Base-by-base conservation (phyloP, 2,329 filamentous ascomycete species). In the Trichophaea hybrida region DNA sequence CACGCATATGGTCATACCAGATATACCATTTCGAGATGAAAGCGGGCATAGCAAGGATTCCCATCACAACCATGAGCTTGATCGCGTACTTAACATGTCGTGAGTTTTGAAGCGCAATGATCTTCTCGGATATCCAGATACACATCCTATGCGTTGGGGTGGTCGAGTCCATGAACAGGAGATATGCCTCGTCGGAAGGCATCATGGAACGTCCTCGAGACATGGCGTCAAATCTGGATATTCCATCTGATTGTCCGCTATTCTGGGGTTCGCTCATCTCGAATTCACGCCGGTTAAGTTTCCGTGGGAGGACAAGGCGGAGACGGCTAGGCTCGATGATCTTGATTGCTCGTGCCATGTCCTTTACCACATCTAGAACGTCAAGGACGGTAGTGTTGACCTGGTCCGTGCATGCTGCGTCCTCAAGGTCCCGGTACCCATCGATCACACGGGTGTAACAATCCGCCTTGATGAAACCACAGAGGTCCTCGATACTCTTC, bases 61-160 rank as follows among this genome's bases (percentile, higher is more conserved):
- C 57, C 64, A 66, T 65, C 10, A 65, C 64, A 17, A 66, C 61
- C 8, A 57, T 57, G 32, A 66, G 64, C 43, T 66, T 66, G 35
- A 64, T 58, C 1, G 61, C 59, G 43, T 66, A 66, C 52, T 66
- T 66, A 32, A 65, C 55, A 49, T 66, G 64, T 17, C 59, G 63
- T 43, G 64, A 66, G 55, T 58, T 59, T 33, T 62, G 57, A 24
- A 66, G 24, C 2, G 63, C 55, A n/a, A 53, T 31, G 17, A 65
- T 51, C 12, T 33, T 24, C 15, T 63, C 56, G 52, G 64, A 59
- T 31, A 65, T 35, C 13, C 58, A 61, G 54, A 65, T 65, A 17
- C 61, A 49, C 17, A 58, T 37, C n/a, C 63, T 59, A 10, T 63
- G 54, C 3, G 62, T 50, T 13, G 44, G 31, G 13, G 63, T 64